Percentiles rank a stretch among this genome's conserved stretches.
These are phyloP conservation scores for Arctium lappa DNA, from an alignment of 129 eudicot species.

Conservation along the genomic window DNA sequence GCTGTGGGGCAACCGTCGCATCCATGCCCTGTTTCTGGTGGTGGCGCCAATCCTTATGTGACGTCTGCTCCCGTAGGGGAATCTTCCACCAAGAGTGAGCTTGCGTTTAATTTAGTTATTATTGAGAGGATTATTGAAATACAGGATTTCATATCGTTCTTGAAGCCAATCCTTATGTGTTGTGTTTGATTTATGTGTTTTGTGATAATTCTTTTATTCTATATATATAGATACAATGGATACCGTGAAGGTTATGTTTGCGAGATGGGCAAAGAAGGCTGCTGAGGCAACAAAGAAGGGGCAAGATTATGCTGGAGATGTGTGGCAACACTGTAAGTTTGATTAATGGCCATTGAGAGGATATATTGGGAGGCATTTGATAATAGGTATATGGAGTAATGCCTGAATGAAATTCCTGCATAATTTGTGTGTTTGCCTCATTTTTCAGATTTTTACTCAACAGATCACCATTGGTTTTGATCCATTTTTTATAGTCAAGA, in stretches of 20 bases:
- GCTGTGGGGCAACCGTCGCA: conserved; percentile 12
- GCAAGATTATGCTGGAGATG: conserved; percentile 55
- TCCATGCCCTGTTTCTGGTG: not conserved
- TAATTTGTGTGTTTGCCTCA: not conserved
- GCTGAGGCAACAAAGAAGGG: conserved; percentile 71
- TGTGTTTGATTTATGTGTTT: not conserved
- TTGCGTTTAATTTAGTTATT: not conserved
- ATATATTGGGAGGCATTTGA: not conserved
- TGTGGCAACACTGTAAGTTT: conserved; percentile 69
- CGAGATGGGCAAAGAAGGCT: conserved; percentile 78
- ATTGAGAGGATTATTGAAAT: not conserved
- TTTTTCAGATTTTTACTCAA: not conserved
- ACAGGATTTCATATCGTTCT: not conserved
- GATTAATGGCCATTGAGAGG: not conserved
- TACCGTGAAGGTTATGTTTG: conserved; percentile 47
- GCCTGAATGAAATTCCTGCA: not conserved
- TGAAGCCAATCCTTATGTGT: not conserved
- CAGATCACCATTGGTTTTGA: not conserved
- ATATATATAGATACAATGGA: conserved; percentile 28
- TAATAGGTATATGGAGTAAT: too few relatives aligned
- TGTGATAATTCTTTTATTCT: not conserved
- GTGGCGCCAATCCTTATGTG: conserved; percentile 70
- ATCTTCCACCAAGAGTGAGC: conserved; percentile 59
- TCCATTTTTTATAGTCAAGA: not conserved
- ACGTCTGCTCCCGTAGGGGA: conserved; percentile 47